Base-by-base conservation (phyloP, 2,329 filamentous ascomycete species). In the Colletotrichum orchidophilum region DNA sequence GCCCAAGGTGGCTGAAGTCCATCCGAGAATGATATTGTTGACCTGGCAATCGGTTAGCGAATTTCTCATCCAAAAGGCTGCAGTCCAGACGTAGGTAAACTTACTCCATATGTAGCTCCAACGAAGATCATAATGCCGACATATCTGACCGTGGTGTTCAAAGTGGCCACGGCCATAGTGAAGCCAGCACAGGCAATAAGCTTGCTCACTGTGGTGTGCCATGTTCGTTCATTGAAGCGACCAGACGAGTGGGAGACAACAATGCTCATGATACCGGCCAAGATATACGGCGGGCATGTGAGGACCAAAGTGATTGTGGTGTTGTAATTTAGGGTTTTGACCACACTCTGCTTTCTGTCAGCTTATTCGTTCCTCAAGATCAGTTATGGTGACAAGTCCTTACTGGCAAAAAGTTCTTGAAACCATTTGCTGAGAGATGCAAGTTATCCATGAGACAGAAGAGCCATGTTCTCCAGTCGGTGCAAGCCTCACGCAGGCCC, bases 361-460 rank as follows among this genome's bases (percentile, higher is more conserved):
- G 39, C 39, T 46, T n/a, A 46, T 46, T 18, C n/a, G n/a, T 3
- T 8, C 18, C n/a, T 15, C 3, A 46, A 46, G 39, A n/a, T 46
- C 15, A 46, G 39, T 18, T 46, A 46, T 46, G 39, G 18, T 18
- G 18, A 18, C 15, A 18, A 46, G 18, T 46, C 39, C 15, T 46
- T 46, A 46, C 39, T 8, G 75, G 76, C 11, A 78, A 65, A 53
- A 76, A 78, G 63, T 73, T 73, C 72, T 86, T 83, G 76, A 85
- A 84, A 0, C 82, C 82, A 52, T 85, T 85, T 21, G 85, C 85
- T 7, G 84, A 83, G 29, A 87, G 75, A 72, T 87, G 85, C 69
- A 86, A 81, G 74, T 87, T 87, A 63, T 85, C 83, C 83, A 87
- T 87, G 33, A 86, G 77, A 7, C 82, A 83, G 62, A 87, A 84